Conservation (phyloP, 352 stramenopile genomes). For the Pythium chondricola region DNA sequence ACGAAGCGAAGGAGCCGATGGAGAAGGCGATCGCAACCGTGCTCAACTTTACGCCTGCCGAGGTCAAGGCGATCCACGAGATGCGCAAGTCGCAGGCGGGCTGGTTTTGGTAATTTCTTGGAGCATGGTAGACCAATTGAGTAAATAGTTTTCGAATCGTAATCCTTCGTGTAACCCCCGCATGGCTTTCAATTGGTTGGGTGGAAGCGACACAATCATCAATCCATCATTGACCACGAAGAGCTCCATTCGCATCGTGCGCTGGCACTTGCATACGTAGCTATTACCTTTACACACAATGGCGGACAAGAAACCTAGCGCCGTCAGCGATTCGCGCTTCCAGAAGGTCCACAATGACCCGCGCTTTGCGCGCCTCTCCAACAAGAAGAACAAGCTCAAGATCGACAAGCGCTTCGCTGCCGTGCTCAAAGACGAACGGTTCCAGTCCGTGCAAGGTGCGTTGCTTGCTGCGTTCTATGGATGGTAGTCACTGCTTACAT, state of each 20-base stretch:
- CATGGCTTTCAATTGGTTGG: slow-evolving; percentile 14
- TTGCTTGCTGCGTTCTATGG: background rate
- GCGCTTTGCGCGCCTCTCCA: slow-evolving; percentile 72
- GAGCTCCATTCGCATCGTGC: slow-evolving; percentile 4
- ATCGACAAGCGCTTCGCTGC: slow-evolving; percentile 73
- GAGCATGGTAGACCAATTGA: background rate
- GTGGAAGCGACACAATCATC: slow-evolving; percentile 16
- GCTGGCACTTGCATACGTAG: background rate
- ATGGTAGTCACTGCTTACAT: background rate
- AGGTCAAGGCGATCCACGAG: slow-evolving; percentile 57
- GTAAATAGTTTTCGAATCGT: background rate
- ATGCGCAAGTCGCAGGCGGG: slow-evolving; percentile 49
- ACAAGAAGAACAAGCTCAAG: slow-evolving; percentile 79
- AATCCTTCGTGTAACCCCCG: background rate
- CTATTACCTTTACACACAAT: slow-evolving; percentile 10
- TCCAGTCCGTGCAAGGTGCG: slow-evolving; percentile 67
- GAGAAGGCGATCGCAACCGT: slow-evolving; percentile 86
- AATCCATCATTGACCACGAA: background rate
- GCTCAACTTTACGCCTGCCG: slow-evolving; percentile 73
- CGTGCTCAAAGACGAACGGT: slow-evolving; percentile 68
- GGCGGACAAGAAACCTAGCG: slow-evolving; percentile 22
- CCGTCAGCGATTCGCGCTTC: slow-evolving; percentile 69
- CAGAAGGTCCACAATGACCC: slow-evolving; percentile 85
- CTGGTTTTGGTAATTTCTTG: slow-evolving; percentile 55
- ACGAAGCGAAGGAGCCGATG: slow-evolving; percentile 84